Conservation (phyloP, 108 stramenopile genomes). For the Cylindrotheca fusiformis region DNA sequence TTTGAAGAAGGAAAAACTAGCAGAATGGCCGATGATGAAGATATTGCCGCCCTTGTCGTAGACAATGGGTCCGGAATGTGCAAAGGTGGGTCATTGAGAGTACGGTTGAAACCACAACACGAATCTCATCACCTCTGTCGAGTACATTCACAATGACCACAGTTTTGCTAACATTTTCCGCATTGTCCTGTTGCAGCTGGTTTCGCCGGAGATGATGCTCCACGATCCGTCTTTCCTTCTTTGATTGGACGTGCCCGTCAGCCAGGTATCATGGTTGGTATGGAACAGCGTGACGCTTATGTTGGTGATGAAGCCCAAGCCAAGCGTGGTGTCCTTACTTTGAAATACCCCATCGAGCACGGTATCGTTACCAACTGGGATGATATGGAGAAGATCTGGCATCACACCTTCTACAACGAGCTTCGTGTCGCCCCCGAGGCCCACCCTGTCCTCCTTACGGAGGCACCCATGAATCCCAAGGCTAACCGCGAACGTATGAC, state of each 20-base stretch:
- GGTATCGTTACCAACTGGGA: conserved; percentile 98
- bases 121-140: no score
- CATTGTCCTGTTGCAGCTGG: conserved; percentile 55
- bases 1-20: background rate
- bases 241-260: conserved; percentile 97
- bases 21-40: conserved; percentile 92
- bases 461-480: conserved; percentile 99
- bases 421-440: conserved; percentile 93
- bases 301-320: conserved; percentile 99
- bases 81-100: conserved; percentile 64
- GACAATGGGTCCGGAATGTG: conserved; percentile 98
- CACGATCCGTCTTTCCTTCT: conserved; percentile 96
- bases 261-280: conserved; percentile 98
- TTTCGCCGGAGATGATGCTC: conserved; percentile 94
- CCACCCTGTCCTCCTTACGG: conserved; percentile 98
- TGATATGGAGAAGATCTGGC: conserved; percentile 97
- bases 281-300: conserved; percentile 99
- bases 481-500: conserved; percentile 99
- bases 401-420: conserved; percentile 98
- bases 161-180: no score
- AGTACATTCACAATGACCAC: no score
- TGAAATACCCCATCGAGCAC: conserved; percentile 99
- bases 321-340: conserved; percentile 97
- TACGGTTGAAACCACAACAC: no score
- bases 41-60: conserved; percentile 96